phyloP scores from a whole-genome alignment of 1,139 yeast genomes.

The Suhomyces terraborum region DNA sequence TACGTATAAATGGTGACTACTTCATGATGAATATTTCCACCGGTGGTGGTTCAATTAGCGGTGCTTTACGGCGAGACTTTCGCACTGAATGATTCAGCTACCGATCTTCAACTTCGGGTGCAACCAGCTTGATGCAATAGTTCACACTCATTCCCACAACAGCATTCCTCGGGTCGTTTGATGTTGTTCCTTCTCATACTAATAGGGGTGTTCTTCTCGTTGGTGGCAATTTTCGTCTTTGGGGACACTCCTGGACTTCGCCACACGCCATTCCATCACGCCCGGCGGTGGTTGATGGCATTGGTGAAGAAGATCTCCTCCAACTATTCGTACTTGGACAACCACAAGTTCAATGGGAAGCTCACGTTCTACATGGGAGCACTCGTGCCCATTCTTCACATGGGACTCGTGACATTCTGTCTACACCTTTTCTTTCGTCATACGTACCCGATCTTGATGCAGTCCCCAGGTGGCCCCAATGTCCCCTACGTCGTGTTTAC shows the following conservation, averaged over 20 bases:
- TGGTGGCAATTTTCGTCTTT: slow-evolving; percentile 36
- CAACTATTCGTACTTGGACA: slow-evolving; percentile 14
- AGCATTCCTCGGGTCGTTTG: no score
- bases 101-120: no score
- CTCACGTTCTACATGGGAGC: slow-evolving; percentile 30
- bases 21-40: slow-evolving; percentile 1
- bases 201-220: slow-evolving; percentile 3
- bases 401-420: slow-evolving; percentile 47
- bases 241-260: slow-evolving; percentile 57
- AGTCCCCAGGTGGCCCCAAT: slow-evolving; percentile 12
- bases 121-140: no score
- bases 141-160: neutral
- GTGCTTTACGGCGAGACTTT: neutral
- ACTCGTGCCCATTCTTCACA: slow-evolving; percentile 55
- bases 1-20: no score
- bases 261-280: slow-evolving; percentile 32
- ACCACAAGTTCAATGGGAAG: slow-evolving; percentile 19
- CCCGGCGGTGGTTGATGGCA: slow-evolving; percentile 18
- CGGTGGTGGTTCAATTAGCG: neutral
- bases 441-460: slow-evolving; percentile 33
- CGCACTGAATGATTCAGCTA: no score
- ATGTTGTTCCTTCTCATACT: slow-evolving; percentile 3
- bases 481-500: slow-evolving; percentile 28
- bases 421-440: slow-evolving; percentile 46
- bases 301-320: slow-evolving; percentile 2